These are phyloP conservation scores for Scheffersomyces lignosus DNA, from an alignment of 805 yeast species.

Conservation along the genomic window DNA sequence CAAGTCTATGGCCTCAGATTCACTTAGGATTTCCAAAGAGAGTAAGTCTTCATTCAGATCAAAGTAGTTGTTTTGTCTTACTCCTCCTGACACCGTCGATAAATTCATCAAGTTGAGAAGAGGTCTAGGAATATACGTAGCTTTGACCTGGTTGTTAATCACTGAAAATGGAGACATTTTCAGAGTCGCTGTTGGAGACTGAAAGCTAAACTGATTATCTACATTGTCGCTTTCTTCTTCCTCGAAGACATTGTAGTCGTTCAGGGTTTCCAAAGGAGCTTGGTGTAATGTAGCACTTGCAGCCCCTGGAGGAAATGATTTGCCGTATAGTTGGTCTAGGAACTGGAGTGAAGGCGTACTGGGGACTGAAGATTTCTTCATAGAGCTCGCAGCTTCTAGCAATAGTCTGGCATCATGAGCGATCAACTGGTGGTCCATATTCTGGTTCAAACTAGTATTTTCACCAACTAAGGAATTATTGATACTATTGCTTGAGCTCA, in stretches of 20 bases:
- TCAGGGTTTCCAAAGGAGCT: not conserved
- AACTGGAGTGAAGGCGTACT: constrained; percentile 6
- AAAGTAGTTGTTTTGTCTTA: constrained; percentile 13
- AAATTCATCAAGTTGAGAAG: constrained; percentile 29
- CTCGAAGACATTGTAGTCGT: not conserved
- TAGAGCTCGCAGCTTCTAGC: constrained; percentile 27
- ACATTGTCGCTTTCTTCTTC: constrained; percentile 2
- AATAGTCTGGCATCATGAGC: constrained; percentile 28
- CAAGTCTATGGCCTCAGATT: constrained; percentile 48
- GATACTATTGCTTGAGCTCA: constrained; percentile 6
- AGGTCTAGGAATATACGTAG: constrained; percentile 33
- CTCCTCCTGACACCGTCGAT: constrained; percentile 8
- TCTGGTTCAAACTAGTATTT: too few species aligned
- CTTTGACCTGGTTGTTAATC: constrained; percentile 30
- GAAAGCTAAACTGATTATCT: constrained; percentile 20
- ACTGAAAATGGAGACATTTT: constrained; percentile 46
- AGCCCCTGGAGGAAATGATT: too few species aligned
- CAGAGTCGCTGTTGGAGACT: constrained; percentile 37
- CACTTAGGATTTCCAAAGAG: constrained; percentile 47
- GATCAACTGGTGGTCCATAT: too few species aligned
- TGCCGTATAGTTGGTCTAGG: not conserved
- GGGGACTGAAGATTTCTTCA: constrained; percentile 15
- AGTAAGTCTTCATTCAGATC: constrained; percentile 47
- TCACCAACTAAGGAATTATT: constrained; percentile 3
- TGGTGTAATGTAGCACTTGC: too few species aligned